Evolutionary conservation across 2,329 filamentous ascomycete species (phyloP).

Genomic region (Phyllosticta citrichinensis): DNA sequence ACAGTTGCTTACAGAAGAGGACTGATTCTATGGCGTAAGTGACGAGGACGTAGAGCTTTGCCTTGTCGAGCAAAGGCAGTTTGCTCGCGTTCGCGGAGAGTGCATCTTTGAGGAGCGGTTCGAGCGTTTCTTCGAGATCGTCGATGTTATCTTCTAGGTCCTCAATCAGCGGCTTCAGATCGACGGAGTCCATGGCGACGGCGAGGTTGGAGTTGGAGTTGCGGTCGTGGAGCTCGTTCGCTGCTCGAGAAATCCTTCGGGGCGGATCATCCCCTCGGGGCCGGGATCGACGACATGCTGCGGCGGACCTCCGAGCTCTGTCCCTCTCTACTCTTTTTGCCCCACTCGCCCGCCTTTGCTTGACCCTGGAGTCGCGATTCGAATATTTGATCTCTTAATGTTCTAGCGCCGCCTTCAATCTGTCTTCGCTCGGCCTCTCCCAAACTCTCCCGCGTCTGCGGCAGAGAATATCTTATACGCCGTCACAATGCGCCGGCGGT

Average conservation of each 20-base stretch:
- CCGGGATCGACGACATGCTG: neutral
- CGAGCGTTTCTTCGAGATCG: constrained; percentile 61
- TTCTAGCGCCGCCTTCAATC: constrained; percentile 24
- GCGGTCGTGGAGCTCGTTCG: neutral
- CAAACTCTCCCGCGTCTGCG: constrained; percentile 35
- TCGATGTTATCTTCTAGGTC: constrained; percentile 71
- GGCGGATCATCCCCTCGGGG: neutral
- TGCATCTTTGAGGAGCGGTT: constrained; percentile 56
- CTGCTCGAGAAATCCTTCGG: neutral
- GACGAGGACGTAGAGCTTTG: constrained; percentile 81
- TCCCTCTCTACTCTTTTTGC: neutral
- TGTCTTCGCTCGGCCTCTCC: constrained; percentile 32
- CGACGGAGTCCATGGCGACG: constrained; percentile 40
- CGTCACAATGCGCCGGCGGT: constrained; percentile 31
- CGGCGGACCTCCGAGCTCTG: neutral
- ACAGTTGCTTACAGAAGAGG: constrained; percentile 52
- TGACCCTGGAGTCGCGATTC: neutral
- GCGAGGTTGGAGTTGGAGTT: neutral
- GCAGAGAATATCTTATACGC: constrained; percentile 34
- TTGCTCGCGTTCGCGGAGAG: constrained; percentile 62
- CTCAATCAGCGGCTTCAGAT: constrained; percentile 59
- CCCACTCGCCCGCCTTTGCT: neutral
- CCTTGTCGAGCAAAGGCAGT: constrained; percentile 85
- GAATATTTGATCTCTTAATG: neutral
- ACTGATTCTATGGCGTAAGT: constrained; percentile 87